Percentiles rank a stretch among this genome's conserved stretches.
These are phyloP conservation scores for Forsythia suspensa DNA, from an alignment of 257 asterid species.

Conservation along the genomic window DNA sequence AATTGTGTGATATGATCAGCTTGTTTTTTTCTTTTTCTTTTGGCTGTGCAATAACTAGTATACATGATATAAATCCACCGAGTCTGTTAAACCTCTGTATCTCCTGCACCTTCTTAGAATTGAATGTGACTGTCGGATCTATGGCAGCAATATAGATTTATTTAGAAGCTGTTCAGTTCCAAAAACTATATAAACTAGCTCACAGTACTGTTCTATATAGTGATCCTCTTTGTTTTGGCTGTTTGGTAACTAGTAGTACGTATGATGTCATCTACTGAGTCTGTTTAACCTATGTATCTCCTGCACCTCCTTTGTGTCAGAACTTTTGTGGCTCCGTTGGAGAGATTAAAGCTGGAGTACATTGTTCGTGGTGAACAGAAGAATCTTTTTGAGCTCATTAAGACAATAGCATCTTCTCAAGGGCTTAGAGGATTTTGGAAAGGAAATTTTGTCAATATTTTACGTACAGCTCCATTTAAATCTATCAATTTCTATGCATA, in stretches of 20 bases:
- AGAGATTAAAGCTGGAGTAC: conserved; percentile 93
- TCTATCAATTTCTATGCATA: conserved; percentile 91
- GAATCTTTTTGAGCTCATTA: conserved; percentile 64
- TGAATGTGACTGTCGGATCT: not conserved
- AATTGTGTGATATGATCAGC: not conserved
- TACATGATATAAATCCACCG: not conserved
- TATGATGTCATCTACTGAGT: not conserved
- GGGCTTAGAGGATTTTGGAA: conserved; percentile 93
- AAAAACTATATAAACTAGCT: too few relatives aligned
- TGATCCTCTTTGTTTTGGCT: not conserved
- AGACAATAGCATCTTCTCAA: conserved; percentile 70
- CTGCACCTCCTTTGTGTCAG: conserved; percentile 46
- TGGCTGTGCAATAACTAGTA: not conserved
- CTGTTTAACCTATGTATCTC: conserved; percentile 22
- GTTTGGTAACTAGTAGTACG: not conserved
- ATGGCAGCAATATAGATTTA: not conserved
- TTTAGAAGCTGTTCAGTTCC: not conserved
- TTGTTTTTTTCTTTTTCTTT: conserved; percentile 8
- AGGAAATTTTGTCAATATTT: conserved; percentile 89
- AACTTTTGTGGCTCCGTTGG: conserved; percentile 94
- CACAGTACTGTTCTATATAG: not conserved
- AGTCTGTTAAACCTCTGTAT: conserved; percentile 18
- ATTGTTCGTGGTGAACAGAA: conserved; percentile 90
- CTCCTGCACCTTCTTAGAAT: conserved; percentile 16
- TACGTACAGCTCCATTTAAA: conserved; percentile 97